A percentile compares a stretch with the other conserved stretches of the same genome.
Evolutionary conservation across 2,329 filamentous ascomycete genomes (phyloP).

Genomic region (Fusarium sp.): DNA sequence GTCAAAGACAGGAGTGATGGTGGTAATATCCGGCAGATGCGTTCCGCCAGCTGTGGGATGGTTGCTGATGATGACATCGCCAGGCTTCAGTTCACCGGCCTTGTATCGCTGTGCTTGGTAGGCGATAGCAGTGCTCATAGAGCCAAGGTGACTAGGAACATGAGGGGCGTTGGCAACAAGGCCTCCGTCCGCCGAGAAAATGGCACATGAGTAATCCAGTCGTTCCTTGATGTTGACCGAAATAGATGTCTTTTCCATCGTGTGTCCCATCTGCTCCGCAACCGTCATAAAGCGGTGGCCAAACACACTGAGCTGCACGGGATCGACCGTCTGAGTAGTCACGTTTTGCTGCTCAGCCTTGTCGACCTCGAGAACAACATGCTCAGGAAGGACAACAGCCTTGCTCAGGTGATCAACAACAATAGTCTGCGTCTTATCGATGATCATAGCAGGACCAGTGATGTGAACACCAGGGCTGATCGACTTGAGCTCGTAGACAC

Average conservation of each 20-base stretch:
- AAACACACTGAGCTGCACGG: slow-evolving; percentile 79
- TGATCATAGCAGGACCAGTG: slow-evolving; percentile 74
- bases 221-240: slow-evolving; percentile 83
- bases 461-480: slow-evolving; percentile 34
- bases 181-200: slow-evolving; percentile 73
- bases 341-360: slow-evolving; percentile 33
- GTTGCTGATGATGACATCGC: slow-evolving; percentile 38
- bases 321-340: slow-evolving; percentile 65
- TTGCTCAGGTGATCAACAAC: slow-evolving; percentile 65
- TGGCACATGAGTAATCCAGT: slow-evolving; percentile 80
- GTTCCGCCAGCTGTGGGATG: slow-evolving; percentile 43
- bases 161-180: slow-evolving; percentile 36
- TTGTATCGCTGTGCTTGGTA: slow-evolving; percentile 35
- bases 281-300: slow-evolving; percentile 85
- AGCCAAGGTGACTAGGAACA: slow-evolving; percentile 34
- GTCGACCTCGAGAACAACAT: slow-evolving; percentile 49
- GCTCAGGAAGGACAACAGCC: slow-evolving; percentile 47
- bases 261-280: slow-evolving; percentile 82
- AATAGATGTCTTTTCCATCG: slow-evolving; percentile 80
- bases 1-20: slow-evolving; percentile 45
- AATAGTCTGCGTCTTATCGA: slow-evolving; percentile 79
- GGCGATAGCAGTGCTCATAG: slow-evolving; percentile 36
- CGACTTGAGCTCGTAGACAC: slow-evolving; percentile 38
- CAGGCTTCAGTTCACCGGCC: slow-evolving; percentile 30
- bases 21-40: slow-evolving; percentile 43